A percentile compares a stretch with the other conserved stretches of the same genome.
These are phyloP conservation scores for Citrus inodora DNA, from an alignment of 345 rosid genomes.

Conservation along the genomic window DNA sequence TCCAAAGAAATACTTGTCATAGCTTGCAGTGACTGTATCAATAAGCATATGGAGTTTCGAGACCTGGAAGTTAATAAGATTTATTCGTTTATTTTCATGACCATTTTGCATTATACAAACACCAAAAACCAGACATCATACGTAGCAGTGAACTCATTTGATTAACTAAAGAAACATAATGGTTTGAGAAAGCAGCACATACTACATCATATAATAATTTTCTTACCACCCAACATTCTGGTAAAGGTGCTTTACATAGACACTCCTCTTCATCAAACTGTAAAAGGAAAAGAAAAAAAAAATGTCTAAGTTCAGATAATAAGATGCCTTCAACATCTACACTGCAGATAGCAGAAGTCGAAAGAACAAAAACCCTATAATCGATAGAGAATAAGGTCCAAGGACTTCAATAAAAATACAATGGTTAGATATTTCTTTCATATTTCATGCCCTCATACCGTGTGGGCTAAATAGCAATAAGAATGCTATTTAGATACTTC, in stretches of 20 bases:
- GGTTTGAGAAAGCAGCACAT: not conserved
- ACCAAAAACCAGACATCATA: not conserved
- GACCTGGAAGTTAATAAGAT: slow-evolving; percentile 43
- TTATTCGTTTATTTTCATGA: not conserved
- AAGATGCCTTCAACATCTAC: not conserved
- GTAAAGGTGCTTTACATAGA: slow-evolving; percentile 58
- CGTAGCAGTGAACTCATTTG: not conserved
- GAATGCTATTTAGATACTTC: no score
- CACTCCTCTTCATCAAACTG: slow-evolving; percentile 76
- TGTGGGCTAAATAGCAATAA: not conserved
- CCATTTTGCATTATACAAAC: not conserved
- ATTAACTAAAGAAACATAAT: not conserved
- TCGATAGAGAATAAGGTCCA: not conserved
- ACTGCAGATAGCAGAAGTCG: not conserved
- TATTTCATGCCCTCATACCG: not conserved
- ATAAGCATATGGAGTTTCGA: slow-evolving; percentile 89
- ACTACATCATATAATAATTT: not conserved
- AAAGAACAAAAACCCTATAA: not conserved
- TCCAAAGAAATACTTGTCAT: slow-evolving; percentile 84
- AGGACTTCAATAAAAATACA: not conserved
- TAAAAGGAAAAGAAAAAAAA: slow-evolving; percentile 9
- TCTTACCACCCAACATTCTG: slow-evolving; percentile 96
- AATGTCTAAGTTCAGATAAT: slow-evolving; percentile 6
- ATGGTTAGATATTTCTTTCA: not conserved
- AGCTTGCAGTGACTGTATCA: slow-evolving; percentile 75